Evolutionary conservation across 345 rosid genomes (phyloP).

Genomic region (Populus pruinosa): DNA sequence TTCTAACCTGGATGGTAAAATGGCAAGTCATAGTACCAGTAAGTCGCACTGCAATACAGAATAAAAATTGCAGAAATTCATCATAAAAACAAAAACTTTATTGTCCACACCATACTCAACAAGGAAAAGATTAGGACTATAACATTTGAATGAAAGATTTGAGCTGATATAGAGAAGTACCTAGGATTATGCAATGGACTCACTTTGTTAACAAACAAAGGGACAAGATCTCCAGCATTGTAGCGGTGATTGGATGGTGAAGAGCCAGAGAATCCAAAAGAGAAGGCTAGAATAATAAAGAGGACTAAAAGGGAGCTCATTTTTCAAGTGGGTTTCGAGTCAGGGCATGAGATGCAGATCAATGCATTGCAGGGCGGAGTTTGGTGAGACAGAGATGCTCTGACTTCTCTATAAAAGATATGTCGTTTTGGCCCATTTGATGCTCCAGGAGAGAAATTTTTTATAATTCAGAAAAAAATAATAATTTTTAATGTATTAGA

Average conservation of each 20-base stretch:
- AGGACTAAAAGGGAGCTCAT: constrained; percentile 5
- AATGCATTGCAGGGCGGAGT: not conserved
- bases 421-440: too few species aligned
- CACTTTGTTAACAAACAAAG: constrained; percentile 69
- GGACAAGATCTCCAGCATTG: constrained; percentile 64
- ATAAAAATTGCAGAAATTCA: not conserved
- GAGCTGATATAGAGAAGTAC: constrained; percentile 19
- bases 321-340: not conserved
- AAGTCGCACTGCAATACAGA: constrained; percentile 65
- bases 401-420: too few species aligned
- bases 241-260: constrained; percentile 43
- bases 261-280: constrained; percentile 23
- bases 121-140: too few species aligned
- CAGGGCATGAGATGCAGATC: not conserved
- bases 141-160: not conserved
- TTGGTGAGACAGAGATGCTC: too few species aligned
- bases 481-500: too few species aligned
- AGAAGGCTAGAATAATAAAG: constrained; percentile 7
- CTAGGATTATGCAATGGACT: constrained; percentile 84
- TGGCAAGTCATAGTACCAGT: constrained; percentile 69
- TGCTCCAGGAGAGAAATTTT: too few species aligned
- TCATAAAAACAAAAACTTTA: constrained; percentile 1
- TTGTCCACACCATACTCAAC: too few species aligned
- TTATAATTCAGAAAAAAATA: too few species aligned
- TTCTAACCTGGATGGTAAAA: constrained; percentile 81